Evolutionary conservation across 306 rosid genomes (phyloP).

Genomic region (Medicago ruthenica): DNA sequence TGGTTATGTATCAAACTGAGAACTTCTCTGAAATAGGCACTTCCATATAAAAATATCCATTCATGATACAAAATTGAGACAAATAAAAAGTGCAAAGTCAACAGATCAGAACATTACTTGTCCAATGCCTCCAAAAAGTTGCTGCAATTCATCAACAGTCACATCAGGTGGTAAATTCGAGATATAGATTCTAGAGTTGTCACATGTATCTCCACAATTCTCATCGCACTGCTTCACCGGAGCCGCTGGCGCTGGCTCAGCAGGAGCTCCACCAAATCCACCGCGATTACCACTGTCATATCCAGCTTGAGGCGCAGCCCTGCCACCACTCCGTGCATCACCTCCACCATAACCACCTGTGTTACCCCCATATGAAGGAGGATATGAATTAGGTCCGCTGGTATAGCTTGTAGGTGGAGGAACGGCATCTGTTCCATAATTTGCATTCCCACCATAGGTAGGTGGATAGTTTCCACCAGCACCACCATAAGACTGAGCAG

Average conservation of each 20-base stretch:
- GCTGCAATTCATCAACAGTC: constrained; percentile 82
- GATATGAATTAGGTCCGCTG: constrained; percentile 82
- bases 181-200: constrained; percentile 95
- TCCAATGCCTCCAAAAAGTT: constrained; percentile 99
- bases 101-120: constrained; percentile 70
- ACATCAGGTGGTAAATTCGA: constrained; percentile 96
- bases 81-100: constrained; percentile 33
- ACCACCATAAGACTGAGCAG: constrained; percentile 66
- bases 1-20: not conserved
- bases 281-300: constrained; percentile 60
- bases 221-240: constrained; percentile 94
- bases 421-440: constrained; percentile 87
- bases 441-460: constrained; percentile 61
- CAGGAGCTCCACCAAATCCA: constrained; percentile 70
- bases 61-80: not conserved
- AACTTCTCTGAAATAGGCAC: not conserved
- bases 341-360: constrained; percentile 71
- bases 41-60: constrained; percentile 6
- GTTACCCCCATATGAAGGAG: constrained; percentile 86
- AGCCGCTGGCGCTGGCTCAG: constrained; percentile 69
- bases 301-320: constrained; percentile 64
- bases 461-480: constrained; percentile 75
- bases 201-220: constrained; percentile 85
- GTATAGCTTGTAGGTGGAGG: constrained; percentile 92
- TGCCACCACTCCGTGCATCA: constrained; percentile 64